Base-by-base conservation (phyloP, 176 grass and related monocot genomes). In the Saccharum spontaneum region DNA sequence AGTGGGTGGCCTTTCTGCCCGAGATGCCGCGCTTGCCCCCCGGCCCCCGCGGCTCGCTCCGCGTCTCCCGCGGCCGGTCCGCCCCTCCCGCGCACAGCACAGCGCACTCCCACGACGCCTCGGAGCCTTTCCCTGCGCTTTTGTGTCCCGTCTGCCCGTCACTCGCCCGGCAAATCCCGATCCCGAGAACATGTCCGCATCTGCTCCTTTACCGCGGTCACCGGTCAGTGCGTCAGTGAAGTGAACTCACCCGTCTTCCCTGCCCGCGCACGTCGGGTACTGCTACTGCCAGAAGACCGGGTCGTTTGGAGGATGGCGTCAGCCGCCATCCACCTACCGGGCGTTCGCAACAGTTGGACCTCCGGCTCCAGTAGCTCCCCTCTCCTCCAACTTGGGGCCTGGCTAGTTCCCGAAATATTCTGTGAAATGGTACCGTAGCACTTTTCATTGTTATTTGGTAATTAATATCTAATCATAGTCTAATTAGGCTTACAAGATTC, bases 1-100 rank as follows among this genome's bases (percentile, higher is more conserved):
- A 52, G 4, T 1, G 50, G 5, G 50, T 6, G 14, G 48, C 44
- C 14, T 49, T 52, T 52, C 74, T 3, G 52, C 20, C 45, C 10
- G 73, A 69, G 49, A 78, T n/a, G 37, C 30, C 26, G 75, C 4
- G 31, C 5, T 22, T n/a, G 45, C 2, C 14, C 22, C 14, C 2
- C 9, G 18, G 28, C 28, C 23, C 43, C 43, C 43, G 43, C 43
- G 2, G 24, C 13, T 12, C 0, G 26, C 43, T 68, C 82, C 59
- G 82, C 59, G 72, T 54, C 45, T 44, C 36, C 74, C 23, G 83
- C 34, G 31, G 30, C 73, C 57, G 30, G 81, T 48, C 81, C 10
- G 55, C 9, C 59, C 23, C 16, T 16, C 22, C 6, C 39, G 1
- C 41, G n/a, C 80, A 49, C 14, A 1, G n/a, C 80, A 49, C 14